These are phyloP conservation scores for Mrakia hoshinonis DNA, from an alignment of 768 basidiomycete species.

Conservation along the genomic window DNA sequence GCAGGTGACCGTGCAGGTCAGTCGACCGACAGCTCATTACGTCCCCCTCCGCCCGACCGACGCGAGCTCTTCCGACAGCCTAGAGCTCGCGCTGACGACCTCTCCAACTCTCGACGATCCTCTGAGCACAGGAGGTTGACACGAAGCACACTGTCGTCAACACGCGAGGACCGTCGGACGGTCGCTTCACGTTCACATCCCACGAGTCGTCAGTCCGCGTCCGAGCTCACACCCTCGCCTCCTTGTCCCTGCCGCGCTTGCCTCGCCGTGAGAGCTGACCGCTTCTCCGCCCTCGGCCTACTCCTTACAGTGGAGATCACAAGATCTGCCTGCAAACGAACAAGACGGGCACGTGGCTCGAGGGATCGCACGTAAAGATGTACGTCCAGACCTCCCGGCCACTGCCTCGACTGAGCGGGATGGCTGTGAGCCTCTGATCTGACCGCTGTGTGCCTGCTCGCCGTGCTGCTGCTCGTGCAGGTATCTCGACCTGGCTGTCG, in stretches of 20 bases:
- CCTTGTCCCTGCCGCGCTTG: neutral
- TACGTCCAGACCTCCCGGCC: conserved; percentile 33
- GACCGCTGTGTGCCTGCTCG: too few species aligned
- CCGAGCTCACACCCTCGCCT: neutral
- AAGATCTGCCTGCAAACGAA: conserved; percentile 92
- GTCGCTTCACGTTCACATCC: conserved; percentile 94
- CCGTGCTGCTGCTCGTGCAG: neutral
- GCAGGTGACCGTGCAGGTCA: conserved; percentile 78
- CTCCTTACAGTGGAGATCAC: conserved; percentile 61
- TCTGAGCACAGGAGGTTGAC: conserved; percentile 65
- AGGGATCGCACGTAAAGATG: conserved; percentile 70
- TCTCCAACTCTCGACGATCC: neutral
- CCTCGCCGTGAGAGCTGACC: too few species aligned
- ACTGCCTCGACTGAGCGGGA: neutral
- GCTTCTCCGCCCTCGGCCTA: neutral
- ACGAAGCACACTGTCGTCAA: conserved; percentile 71
- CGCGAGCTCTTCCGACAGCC: neutral
- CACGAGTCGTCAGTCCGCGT: conserved; percentile 56
- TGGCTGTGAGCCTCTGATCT: neutral
- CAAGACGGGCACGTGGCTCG: conserved; percentile 74
- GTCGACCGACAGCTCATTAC: conserved; percentile 36
- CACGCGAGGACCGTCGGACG: conserved; percentile 80
- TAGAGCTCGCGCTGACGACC: neutral
- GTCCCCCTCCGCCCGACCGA: neutral
- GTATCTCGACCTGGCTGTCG: conserved; percentile 85